Evolutionary conservation across 371 early-diverging fungal species (phyloP), one percentile per base, ranked within the genome.

Genomic region (Actinomortierella ambigua): DNA sequence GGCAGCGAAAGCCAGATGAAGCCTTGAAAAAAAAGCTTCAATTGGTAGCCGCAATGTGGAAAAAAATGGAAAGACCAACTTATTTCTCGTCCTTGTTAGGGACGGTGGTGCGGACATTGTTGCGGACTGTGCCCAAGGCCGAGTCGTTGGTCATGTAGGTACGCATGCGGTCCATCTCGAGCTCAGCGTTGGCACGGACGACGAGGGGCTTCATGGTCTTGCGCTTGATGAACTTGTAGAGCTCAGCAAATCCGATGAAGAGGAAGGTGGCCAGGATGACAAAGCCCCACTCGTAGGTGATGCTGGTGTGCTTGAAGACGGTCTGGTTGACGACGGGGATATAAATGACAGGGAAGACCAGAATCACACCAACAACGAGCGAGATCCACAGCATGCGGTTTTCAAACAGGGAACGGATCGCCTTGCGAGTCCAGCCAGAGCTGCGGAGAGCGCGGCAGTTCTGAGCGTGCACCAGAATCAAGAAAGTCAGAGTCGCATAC

Each of bases 211-310:
- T 69, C 65, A 70, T 70, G 14, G 48, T n/a, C 39, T 29, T 58
- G 23, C 62, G 59, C 59, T 70, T 70, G 53, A 65, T 58, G 22
- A 15, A 42, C 75, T 84, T 86, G 55, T 79, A 84, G 3, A 79
- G 8, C 68, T 92, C 91, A 14, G 80, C 86, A 50, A 88, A 50
- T 15, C 67, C 75, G n/a, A 86, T 77, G 64, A 89, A 90, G 17
- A 88, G 58, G 5, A 89, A 15, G 26, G 81, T 61, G 27, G 87
- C 82, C n/a, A 80, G 83, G 27, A 77, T 61, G 17, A 90, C 86
- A 63, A 88, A 69, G n/a, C 87, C 90, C 92, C 92, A 91, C 75
- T 91, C 92, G 85, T 88, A 90, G 46, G 79, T 69, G 20, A 91
- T 83, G 18, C 76, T 69, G 24, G 76, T 63, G 60, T 90, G 88